Evolutionary conservation across 148 eudicot species (phyloP).

Genomic region (Dysphania ambrosioides): DNA sequence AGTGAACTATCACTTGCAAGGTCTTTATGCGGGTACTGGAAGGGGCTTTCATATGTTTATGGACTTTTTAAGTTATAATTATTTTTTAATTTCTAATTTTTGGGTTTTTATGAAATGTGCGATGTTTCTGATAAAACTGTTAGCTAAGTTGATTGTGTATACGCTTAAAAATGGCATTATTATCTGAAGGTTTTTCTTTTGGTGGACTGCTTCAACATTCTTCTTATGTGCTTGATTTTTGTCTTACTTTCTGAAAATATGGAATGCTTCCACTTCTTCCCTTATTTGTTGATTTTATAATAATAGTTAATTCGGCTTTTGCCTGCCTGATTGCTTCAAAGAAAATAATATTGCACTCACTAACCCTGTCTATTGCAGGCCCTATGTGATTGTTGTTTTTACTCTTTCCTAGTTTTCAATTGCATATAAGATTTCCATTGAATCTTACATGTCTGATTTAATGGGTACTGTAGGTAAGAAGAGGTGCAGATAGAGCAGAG

Average conservation of each 20-base stretch:
- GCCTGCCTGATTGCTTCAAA: background rate
- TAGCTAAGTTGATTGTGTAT: background rate
- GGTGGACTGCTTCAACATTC: background rate
- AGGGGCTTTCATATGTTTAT: too few relatives aligned
- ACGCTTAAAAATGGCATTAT: background rate
- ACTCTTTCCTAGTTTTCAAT: background rate
- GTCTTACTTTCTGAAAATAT: too few relatives aligned
- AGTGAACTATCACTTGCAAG: too few relatives aligned
- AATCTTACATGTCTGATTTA: background rate
- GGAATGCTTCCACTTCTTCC: background rate
- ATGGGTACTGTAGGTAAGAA: slow-evolving; percentile 57
- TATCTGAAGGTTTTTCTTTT: background rate
- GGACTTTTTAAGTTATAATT: too few relatives aligned
- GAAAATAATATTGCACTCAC: background rate
- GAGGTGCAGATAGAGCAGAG: slow-evolving; percentile 92
- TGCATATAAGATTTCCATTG: background rate
- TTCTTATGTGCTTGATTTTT: too few relatives aligned
- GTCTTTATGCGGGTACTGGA: too few relatives aligned
- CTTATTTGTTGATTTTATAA: background rate
- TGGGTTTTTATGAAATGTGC: too few relatives aligned
- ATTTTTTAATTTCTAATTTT: too few relatives aligned
- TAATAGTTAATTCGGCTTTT: background rate
- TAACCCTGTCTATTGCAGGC: background rate
- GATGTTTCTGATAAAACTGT: too few relatives aligned
- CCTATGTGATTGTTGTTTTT: background rate